Evolutionary conservation across 2,329 filamentous ascomycete species (phyloP).

Genomic region (Zopfia rhizophila): DNA sequence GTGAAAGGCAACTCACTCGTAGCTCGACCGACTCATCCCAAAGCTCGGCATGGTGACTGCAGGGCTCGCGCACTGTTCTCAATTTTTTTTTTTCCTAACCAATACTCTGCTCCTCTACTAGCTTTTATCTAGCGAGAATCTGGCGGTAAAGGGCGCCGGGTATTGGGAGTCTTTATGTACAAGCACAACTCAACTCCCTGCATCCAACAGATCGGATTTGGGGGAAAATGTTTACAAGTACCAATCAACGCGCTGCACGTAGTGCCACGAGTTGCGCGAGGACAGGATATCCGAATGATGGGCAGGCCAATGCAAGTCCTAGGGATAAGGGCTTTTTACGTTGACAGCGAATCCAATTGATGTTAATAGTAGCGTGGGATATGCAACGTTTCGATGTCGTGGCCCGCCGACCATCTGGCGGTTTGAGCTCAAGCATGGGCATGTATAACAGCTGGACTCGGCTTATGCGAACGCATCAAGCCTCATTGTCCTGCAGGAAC

Average conservation of each 20-base stretch:
- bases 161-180: conserved; percentile 40
- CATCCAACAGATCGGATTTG: conserved; percentile 24
- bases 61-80: conserved; percentile 20
- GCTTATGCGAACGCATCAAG: conserved; percentile 22
- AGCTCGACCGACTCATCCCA: conserved; percentile 51
- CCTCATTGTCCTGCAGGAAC: conserved; percentile 28
- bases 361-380: conserved; percentile 8
- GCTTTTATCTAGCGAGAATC: conserved; percentile 28
- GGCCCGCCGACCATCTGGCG: not conserved
- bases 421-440: conserved; percentile 1
- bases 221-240: conserved; percentile 19
- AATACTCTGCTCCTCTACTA: conserved; percentile 31
- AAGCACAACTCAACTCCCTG: conserved; percentile 33
- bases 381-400: conserved; percentile 1
- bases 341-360: conserved; percentile 27
- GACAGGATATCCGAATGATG: conserved; percentile 7
- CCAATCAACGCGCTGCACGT: conserved; percentile 37
- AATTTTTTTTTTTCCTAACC: conserved; percentile 32
- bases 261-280: conserved; percentile 34
- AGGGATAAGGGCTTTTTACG: conserved; percentile 11
- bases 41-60: conserved; percentile 49
- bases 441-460: conserved; percentile 21
- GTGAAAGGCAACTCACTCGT: conserved; percentile 47
- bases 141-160: conserved; percentile 18
- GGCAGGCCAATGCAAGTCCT: conserved; percentile 16